Base-by-base conservation (phyloP, 192 early-diverging fungal species). In the Dissophora globulifera region DNA sequence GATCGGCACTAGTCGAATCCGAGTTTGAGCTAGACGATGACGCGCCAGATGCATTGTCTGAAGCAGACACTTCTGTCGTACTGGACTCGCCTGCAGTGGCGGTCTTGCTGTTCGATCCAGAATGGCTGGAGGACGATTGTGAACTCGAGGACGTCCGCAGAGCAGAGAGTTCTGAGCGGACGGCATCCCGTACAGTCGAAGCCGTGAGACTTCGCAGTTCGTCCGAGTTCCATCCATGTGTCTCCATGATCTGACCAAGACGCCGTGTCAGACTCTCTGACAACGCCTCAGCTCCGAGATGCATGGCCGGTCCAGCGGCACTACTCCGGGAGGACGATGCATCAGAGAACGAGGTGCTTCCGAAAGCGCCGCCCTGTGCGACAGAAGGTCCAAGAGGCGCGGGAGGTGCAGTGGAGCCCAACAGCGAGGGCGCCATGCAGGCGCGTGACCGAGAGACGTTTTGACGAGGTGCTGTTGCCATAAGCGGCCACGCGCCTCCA, bases 401-500 rank as follows among this genome's bases (percentile, higher is more conserved):
- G 12, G 72, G 72, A 20, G 50, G 72, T 19, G 72, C 72, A 23
- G 72, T 76, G 3, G 72, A 76, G 23, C 72, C 72, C 13, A 76
- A 41, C 11, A 76, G 58, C 26, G 72, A 76, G 10, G 72, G 52
- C 2, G 72, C 72, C 58, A 61, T 76, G 27, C 72, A 76, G 0
- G 26, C 31, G 22, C 30, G 22, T 0, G 72, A 61, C 7, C 63
- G 50, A 31, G 50, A 26, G 13, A n/a, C 25, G 15, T 47, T 61
- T 22, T 65, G 63, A 19, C 63, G 56, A 31, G 62, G 63, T 19
- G 58, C 71, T 11, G 72, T 76, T 10, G 72, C 72, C 72, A 76
- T 76, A 27, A 76, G 43, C 0, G 72, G 72, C 72, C 72, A 76
- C 17, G 72, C 72, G 11, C 72, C 72, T 66, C 78, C 78, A 13